A percentile compares a stretch with the other conserved stretches of the same genome.
These are phyloP conservation scores for Pseudocercospora fijiensis DNA, from an alignment of 2,329 filamentous ascomycete species.

Conservation along the genomic window DNA sequence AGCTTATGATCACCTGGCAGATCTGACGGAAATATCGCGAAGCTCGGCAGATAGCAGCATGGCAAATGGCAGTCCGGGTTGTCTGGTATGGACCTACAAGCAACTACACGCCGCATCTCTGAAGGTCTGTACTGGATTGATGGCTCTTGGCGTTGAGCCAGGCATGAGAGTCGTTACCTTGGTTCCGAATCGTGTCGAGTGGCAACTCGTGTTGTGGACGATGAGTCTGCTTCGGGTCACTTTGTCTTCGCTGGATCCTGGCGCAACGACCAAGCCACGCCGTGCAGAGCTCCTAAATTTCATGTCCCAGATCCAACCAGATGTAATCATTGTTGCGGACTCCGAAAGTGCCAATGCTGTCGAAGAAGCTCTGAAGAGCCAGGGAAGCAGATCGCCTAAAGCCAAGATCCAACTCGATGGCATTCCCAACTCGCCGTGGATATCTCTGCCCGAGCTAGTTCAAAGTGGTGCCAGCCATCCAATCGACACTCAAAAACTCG, in stretches of 20 bases:
- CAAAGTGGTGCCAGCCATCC: not conserved
- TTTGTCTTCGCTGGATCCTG: slow-evolving; percentile 22
- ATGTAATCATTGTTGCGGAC: slow-evolving; percentile 16
- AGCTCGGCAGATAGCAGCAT: not conserved
- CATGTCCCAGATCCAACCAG: slow-evolving; percentile 16
- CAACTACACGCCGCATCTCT: slow-evolving; percentile 18
- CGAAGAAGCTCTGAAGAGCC: slow-evolving; percentile 6
- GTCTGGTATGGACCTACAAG: slow-evolving; percentile 22
- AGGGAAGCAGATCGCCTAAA: not conserved
- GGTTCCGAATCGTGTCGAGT: slow-evolving; percentile 24
- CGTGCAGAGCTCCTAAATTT: slow-evolving; percentile 17
- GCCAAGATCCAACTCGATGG: slow-evolving; percentile 19
- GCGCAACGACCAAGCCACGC: slow-evolving; percentile 15
- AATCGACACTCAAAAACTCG: not conserved
- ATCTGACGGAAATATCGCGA: not conserved
- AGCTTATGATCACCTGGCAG: slow-evolving; percentile 7
- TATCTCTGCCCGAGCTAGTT: slow-evolving; percentile 3
- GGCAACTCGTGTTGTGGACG: slow-evolving; percentile 19
- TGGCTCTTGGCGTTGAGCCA: slow-evolving; percentile 11
- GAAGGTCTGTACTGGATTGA: slow-evolving; percentile 15
- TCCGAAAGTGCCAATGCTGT: slow-evolving; percentile 7
- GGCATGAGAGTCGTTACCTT: slow-evolving; percentile 23
- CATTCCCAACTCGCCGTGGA: not conserved
- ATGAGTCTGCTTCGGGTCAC: slow-evolving; percentile 13
- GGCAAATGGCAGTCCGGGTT: not conserved